A percentile compares a stretch with the other conserved stretches of the same genome.
Conservation (phyloP, 2,329 filamentous ascomycete species). For the Aureobasidium sp. region DNA sequence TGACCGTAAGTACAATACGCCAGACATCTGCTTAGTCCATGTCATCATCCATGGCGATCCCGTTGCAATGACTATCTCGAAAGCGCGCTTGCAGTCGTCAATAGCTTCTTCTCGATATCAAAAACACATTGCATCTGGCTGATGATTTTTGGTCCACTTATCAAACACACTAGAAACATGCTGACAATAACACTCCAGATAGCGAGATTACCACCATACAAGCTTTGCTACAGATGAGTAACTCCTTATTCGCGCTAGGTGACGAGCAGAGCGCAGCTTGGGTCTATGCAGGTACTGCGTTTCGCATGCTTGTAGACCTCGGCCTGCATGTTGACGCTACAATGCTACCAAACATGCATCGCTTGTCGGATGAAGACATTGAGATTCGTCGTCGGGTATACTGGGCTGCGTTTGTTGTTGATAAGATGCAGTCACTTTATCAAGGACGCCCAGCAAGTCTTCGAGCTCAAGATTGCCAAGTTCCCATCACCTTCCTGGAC, state of each 20-base stretch:
- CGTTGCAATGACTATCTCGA: no score
- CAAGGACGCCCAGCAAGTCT: conserved; percentile 47
- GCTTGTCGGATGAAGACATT: conserved; percentile 40
- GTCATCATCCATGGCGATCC: no score
- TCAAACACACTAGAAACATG: no score
- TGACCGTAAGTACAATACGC: no score
- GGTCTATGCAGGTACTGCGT: conserved; percentile 52
- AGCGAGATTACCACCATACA: conserved; percentile 51
- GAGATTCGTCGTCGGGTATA: conserved; percentile 41
- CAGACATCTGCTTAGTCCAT: no score
- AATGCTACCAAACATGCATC: conserved; percentile 26
- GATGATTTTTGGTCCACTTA: no score
- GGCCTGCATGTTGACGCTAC: conserved; percentile 44
- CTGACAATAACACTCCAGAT: no score
- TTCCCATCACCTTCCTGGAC: conserved; percentile 44
- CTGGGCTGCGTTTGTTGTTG: conserved; percentile 41
- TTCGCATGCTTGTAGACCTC: conserved; percentile 50
- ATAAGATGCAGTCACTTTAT: conserved; percentile 51
- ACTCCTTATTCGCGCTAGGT: conserved; percentile 45
- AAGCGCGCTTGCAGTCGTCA: no score
- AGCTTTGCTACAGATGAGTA: conserved; percentile 47
- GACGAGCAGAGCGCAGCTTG: conserved; percentile 49
- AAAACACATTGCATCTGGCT: no score
- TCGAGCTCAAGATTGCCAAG: conserved; percentile 40
- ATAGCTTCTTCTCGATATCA: no score